Evolutionary conservation across 352 stramenopile genomes (phyloP).

Genomic region (Pythium coloratum): DNA sequence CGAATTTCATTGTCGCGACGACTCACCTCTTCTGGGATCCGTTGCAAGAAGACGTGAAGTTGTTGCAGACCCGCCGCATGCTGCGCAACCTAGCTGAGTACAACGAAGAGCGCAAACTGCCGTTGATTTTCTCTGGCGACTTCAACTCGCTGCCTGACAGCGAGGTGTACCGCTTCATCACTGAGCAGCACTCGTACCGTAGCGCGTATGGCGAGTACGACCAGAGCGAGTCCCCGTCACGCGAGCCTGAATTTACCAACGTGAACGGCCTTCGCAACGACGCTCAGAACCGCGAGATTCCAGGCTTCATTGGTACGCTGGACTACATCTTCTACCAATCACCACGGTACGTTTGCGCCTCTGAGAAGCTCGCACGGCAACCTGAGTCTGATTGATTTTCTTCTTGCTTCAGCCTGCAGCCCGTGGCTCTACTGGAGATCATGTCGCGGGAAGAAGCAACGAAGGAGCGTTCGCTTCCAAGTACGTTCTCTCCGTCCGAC

Average conservation of each 20-base stretch:
- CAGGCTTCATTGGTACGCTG: slow-evolving; percentile 72
- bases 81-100: slow-evolving; percentile 47
- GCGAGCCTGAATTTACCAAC: slow-evolving; percentile 76
- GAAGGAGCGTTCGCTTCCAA: slow-evolving; percentile 62
- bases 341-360: slow-evolving; percentile 30
- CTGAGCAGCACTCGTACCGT: slow-evolving; percentile 32
- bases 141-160: slow-evolving; percentile 84
- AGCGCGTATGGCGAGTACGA: slow-evolving; percentile 68
- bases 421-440: slow-evolving; percentile 65
- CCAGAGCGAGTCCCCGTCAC: background rate
- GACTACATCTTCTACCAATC: slow-evolving; percentile 85
- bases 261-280: slow-evolving; percentile 56
- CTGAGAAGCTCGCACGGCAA: background rate
- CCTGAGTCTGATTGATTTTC: background rate
- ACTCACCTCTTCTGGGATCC: slow-evolving; percentile 88
- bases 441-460: slow-evolving; percentile 64
- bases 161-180: slow-evolving; percentile 69
- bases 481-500: slow-evolving; percentile 66
- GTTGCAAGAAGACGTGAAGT: slow-evolving; percentile 79
- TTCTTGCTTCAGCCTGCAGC: slow-evolving; percentile 32
- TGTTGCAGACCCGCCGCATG: slow-evolving; percentile 68
- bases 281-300: slow-evolving; percentile 35
- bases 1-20: slow-evolving; percentile 66
- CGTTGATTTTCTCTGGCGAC: slow-evolving; percentile 68
- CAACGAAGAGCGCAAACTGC: slow-evolving; percentile 23